Conservation (phyloP, 2,329 filamentous ascomycete species). For the Monilinia fructicola region DNA sequence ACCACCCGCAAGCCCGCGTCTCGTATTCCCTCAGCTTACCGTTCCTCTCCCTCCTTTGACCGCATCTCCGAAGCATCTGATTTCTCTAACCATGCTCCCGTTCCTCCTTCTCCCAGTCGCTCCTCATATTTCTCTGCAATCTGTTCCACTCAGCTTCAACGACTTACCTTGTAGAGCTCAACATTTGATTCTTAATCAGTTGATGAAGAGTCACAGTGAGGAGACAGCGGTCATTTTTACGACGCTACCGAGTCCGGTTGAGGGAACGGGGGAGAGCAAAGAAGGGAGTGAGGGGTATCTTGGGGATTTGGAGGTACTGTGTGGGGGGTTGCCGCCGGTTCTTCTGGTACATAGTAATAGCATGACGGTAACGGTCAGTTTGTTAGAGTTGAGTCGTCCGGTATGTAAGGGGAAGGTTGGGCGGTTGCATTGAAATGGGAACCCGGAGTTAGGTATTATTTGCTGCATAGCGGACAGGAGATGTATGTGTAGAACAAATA, state of each 20-base stretch:
- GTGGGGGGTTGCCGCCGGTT: constrained; percentile 26
- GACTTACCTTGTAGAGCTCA: constrained; percentile 33
- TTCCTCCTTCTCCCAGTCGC: constrained; percentile 38
- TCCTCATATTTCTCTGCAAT: constrained; percentile 28
- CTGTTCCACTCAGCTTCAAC: constrained; percentile 36
- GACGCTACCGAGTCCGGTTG: constrained; percentile 72
- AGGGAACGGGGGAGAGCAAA: constrained; percentile 32
- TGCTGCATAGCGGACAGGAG: background rate
- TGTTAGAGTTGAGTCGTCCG: constrained; percentile 9
- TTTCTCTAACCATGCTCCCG: constrained; percentile 43
- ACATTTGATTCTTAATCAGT: constrained; percentile 38
- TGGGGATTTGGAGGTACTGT: constrained; percentile 34
- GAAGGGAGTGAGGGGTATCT: constrained; percentile 37
- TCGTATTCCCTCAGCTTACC: constrained; percentile 32
- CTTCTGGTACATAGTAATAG: constrained; percentile 34
- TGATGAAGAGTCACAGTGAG: constrained; percentile 37
- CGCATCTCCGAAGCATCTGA: constrained; percentile 47
- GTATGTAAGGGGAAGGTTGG: too few species aligned
- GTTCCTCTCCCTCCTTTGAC: constrained; percentile 42
- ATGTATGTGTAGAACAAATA: background rate
- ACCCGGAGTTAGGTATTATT: background rate
- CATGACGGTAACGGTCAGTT: constrained; percentile 30
- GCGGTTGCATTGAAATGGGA: background rate
- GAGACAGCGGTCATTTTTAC: constrained; percentile 56
- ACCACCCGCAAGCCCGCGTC: constrained; percentile 34